Evolutionary conservation across 2,329 filamentous ascomycete genomes (phyloP), one percentile per base, ranked within the genome.

Genomic region (Geosmithia morbida): DNA sequence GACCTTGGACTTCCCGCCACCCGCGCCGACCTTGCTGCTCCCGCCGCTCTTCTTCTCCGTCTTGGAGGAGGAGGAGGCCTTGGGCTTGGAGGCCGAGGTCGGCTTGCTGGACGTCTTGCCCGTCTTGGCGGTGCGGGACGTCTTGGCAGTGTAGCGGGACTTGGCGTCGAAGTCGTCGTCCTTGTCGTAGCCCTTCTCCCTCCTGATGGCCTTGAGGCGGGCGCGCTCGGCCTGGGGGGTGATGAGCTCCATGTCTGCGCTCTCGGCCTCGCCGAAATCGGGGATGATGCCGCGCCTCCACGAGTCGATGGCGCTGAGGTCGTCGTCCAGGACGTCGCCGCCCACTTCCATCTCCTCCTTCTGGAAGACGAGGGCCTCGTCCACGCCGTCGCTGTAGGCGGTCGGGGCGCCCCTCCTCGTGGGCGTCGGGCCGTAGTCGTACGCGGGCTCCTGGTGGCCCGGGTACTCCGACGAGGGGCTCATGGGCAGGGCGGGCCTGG

Each of bases 271-370:
- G 46, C 66, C 69, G 29, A 60, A 65, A 17, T 46, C 45, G 0
- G 70, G 64, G 48, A 65, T 55, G 52, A 79, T 77, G 26, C 75
- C 76, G n/a, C 75, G 64, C 7, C 74, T 66, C 76, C 76, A 80
- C 0, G 63, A 66, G 57, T 79, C 76, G 44, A 79, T 79, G 18
- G 66, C 66, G 62, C 74, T 77, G 18, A 79, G 60, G 53, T 78
- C 74, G 50, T 78, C 73, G 49, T 77, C 71, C 14, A 78, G 55
- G 11, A 8, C 22, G 22, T 26, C 22, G 22, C 22, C 22, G 4
- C 8, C 22, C 22, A 5, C 22, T 26, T 26, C 22, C 22, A 5
- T 8, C 22, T 26, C 22, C 22, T 26, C 4, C 22, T 26, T 4
- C 22, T 26, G 22, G 22, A 26, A 26, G 2, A 78, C 65, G n/a